Base-by-base conservation (phyloP, 768 basidiomycete species). In the Kwoniella europaea region DNA sequence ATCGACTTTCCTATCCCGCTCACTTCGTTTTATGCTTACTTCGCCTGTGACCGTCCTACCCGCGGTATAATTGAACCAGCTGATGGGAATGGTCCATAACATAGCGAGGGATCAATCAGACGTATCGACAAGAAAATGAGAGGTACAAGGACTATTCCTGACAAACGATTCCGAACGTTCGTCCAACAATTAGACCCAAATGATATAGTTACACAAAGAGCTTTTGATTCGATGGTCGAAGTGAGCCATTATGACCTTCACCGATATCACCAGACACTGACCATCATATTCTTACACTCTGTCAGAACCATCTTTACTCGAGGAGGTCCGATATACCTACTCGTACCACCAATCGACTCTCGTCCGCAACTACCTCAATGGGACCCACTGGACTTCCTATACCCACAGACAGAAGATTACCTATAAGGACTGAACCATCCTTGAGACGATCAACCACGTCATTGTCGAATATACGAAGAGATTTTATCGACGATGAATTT, bases 141-240 rank as follows among this genome's bases (percentile, higher is more conserved):
- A 9, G 44, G 24, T 5, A 35, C 20, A 10, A n/a, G 16, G 10
- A 50, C 10, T 22, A 44, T 68, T 2, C 22, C 35, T 3, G 76
- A 78, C 43, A 67, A 65, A 27, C 59, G 72, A 3, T 74, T 79
- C 35, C 46, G 64, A 22, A 71, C 74, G 2, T 79, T 79, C 44
- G 61, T 79, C 52, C 73, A 61, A 52, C 52, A 62, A 12, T 67
- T 79, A 4, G 71, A 79, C 57, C 58, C 71, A 4, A 52, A 62
- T 1, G 66, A 76, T 53, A 68, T 52, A 24, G 13, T 56, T 22
- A 65, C 60, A 4, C 78, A 76, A 54, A 53, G 50, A 4, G 63
- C 61, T 12, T 77, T 79, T 63, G 64, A 42, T 18, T 41, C 41
- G 1, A 53, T 79, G 1, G 59, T 79, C 2, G 35, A 63, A 29